phyloP scores from a whole-genome alignment of 139 green algal species.

The Chlamydomonas sphaeroides region DNA sequence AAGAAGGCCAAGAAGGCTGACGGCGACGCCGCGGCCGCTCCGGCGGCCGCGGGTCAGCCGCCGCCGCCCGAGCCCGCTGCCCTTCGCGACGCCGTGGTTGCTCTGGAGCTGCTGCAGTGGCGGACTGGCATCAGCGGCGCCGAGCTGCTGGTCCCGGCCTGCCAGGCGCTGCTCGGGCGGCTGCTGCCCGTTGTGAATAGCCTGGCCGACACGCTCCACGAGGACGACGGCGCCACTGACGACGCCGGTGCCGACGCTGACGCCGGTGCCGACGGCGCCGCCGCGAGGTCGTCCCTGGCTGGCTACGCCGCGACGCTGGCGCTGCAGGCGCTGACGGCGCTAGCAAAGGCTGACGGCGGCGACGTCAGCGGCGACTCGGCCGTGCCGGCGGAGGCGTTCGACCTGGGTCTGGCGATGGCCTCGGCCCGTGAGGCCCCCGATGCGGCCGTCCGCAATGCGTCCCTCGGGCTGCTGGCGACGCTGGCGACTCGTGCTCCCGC shows the following conservation, averaged over 20 bases:
- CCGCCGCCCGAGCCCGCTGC: not conserved
- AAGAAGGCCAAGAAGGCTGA: conserved; percentile 41
- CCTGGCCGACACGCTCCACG: conserved; percentile 21
- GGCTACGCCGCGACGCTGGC: conserved; percentile 71
- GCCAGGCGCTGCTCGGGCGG: conserved; percentile 42
- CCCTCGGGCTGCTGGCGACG: conserved; percentile 71
- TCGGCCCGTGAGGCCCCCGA: conserved; percentile 65
- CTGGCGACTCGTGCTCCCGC: conserved; percentile 59
- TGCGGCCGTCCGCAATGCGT: conserved; percentile 69
- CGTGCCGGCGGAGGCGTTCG: conserved; percentile 37
- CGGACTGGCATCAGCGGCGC: conserved; percentile 40
- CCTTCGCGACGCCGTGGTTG: conserved; percentile 27
- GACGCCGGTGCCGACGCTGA: not conserved
- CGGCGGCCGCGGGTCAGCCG: not conserved
- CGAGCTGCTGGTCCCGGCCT: conserved; percentile 46
- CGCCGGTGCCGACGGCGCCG: not conserved
- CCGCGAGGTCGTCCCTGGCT: conserved; percentile 34
- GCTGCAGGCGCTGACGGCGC: conserved; percentile 53
- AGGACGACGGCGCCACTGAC: not conserved
- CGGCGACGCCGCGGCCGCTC: not conserved
- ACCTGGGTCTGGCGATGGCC: conserved; percentile 68
- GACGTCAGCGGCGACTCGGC: not conserved
- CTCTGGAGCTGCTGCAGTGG: conserved; percentile 78
- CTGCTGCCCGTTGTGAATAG: conserved; percentile 46
- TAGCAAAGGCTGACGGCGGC: not conserved